Evolutionary conservation across 2,329 filamentous ascomycete genomes (phyloP).

Genomic region (Fusarium pseudoanthophilum): DNA sequence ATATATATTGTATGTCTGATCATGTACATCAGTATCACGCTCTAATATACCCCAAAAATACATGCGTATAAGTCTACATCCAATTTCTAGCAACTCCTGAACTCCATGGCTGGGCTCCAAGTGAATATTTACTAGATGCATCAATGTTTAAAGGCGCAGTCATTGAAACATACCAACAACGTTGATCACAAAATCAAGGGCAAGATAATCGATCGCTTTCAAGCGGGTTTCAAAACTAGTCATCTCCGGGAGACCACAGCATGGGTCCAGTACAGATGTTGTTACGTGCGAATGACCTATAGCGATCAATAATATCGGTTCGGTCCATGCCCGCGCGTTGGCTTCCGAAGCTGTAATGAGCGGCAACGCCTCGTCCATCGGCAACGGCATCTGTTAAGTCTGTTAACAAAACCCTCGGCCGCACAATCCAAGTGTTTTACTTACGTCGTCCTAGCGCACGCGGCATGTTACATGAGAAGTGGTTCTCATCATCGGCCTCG

Average conservation of each 20-base stretch:
- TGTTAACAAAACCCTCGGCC: conserved; percentile 17
- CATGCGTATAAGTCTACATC: background rate
- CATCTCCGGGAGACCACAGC: conserved; percentile 44
- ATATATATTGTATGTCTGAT: background rate
- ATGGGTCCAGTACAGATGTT: conserved; percentile 56
- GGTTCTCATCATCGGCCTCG: conserved; percentile 57
- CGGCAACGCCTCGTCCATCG: conserved; percentile 63
- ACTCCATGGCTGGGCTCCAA: background rate
- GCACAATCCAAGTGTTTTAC: background rate
- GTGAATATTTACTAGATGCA: background rate
- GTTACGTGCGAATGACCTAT: conserved; percentile 63
- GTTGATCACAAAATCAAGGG: background rate
- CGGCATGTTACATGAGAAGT: conserved; percentile 54
- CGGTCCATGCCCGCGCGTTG: conserved; percentile 54
- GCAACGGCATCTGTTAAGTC: conserved; percentile 54
- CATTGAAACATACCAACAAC: background rate
- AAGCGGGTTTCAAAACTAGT: background rate
- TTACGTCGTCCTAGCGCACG: conserved; percentile 52
- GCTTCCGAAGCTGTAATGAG: conserved; percentile 62
- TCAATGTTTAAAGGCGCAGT: background rate
- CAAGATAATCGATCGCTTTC: background rate
- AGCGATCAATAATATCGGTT: conserved; percentile 65
- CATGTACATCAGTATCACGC: background rate
- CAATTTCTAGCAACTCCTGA: background rate
- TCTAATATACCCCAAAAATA: background rate